A percentile compares a stretch with the other conserved stretches of the same genome.
Conservation (phyloP, 2,329 filamentous ascomycete species). For the Sclerotinia spermophila region DNA sequence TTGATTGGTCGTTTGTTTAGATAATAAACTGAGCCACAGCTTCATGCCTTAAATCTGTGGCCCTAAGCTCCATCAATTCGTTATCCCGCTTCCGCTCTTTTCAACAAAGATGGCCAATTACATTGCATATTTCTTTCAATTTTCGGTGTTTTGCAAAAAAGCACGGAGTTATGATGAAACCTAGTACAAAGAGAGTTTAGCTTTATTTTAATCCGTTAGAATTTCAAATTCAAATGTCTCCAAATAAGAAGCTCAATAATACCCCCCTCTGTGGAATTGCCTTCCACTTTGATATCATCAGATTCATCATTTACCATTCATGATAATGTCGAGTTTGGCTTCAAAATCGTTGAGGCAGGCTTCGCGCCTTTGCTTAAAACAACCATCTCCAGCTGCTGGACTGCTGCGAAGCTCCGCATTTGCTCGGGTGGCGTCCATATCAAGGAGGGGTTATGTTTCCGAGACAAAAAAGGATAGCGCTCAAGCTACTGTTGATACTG, state of each 20-base stretch:
- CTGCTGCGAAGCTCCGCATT: slow-evolving; percentile 29
- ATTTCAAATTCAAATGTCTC: slow-evolving; percentile 14
- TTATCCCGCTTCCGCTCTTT: not conserved
- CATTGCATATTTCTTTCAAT: not conserved
- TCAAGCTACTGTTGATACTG: slow-evolving; percentile 76
- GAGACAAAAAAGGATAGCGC: slow-evolving; percentile 76
- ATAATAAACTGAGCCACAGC: not conserved
- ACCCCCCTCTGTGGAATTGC: not conserved
- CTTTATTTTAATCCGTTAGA: slow-evolving; percentile 1
- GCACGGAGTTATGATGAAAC: not conserved
- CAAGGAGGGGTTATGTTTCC: slow-evolving; percentile 71
- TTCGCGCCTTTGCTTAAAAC: slow-evolving; percentile 35
- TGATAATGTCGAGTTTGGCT: slow-evolving; percentile 17
- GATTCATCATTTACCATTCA: not conserved
- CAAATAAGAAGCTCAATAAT: slow-evolving; percentile 12
- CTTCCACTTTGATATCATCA: slow-evolving; percentile 14
- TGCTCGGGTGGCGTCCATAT: slow-evolving; percentile 27
- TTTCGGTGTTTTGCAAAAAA: slow-evolving; percentile 1
- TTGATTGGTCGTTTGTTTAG: not conserved
- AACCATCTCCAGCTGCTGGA: slow-evolving; percentile 28
- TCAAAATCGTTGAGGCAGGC: slow-evolving; percentile 36
- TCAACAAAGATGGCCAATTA: not conserved
- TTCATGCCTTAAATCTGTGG: not conserved
- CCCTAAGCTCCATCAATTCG: not conserved
- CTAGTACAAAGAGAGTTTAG: slow-evolving; percentile 15